Conservation (phyloP, 495 filamentous ascomycete species). For the Penicillium cosmopolitanum region DNA sequence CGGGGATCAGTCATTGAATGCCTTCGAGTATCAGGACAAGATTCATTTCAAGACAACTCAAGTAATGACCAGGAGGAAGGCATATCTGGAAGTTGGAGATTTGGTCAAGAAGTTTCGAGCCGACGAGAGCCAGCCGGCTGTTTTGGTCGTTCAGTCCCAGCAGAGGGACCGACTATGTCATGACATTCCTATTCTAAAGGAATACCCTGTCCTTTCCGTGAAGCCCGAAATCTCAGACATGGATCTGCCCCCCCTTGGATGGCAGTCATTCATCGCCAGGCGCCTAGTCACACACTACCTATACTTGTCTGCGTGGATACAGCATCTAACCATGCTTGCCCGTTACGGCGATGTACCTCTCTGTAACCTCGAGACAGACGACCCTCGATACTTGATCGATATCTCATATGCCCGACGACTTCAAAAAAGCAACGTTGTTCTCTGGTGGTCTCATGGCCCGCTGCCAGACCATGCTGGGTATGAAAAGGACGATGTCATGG, state of each 20-base stretch:
- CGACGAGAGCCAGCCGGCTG: constrained; percentile 76
- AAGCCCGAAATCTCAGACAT: constrained; percentile 82
- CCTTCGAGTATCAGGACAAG: constrained; percentile 85
- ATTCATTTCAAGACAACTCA: constrained; percentile 84
- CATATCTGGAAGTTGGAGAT: constrained; percentile 82
- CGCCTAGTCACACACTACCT: constrained; percentile 88
- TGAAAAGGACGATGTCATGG: constrained; percentile 88
- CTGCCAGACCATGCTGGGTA: constrained; percentile 94
- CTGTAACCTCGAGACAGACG: constrained; percentile 92
- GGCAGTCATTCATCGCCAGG: constrained; percentile 88
- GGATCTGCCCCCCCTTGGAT: constrained; percentile 86
- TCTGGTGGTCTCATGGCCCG: constrained; percentile 95
- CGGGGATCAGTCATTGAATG: constrained; percentile 72
- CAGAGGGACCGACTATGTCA: constrained; percentile 79
- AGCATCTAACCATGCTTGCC: constrained; percentile 82
- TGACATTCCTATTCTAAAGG: constrained; percentile 80
- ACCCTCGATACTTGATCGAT: constrained; percentile 93
- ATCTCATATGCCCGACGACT: constrained; percentile 90
- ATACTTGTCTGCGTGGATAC: constrained; percentile 86
- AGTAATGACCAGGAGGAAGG: constrained; percentile 85
- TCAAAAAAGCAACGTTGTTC: constrained; percentile 87
- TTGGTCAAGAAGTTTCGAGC: constrained; percentile 83
- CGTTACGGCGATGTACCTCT: constrained; percentile 92
- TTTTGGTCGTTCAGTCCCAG: constrained; percentile 89
- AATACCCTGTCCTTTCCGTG: constrained; percentile 81